Evolutionary conservation across 768 basidiomycete species (phyloP).

Genomic region (Tricholoma matsutake): DNA sequence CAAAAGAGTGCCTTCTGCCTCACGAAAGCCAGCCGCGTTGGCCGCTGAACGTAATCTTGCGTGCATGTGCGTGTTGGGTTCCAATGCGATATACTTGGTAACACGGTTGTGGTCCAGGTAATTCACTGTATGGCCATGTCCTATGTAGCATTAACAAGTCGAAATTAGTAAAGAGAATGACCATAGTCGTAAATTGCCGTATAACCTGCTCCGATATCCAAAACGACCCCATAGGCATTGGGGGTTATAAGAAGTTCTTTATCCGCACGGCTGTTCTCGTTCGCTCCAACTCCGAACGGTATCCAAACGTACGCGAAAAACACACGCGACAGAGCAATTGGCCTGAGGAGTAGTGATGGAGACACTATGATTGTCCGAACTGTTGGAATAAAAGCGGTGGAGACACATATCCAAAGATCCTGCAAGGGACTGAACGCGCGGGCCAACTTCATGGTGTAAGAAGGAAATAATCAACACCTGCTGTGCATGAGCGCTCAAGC

Average conservation of each 20-base stretch:
- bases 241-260: slow-evolving; percentile 51
- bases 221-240: slow-evolving; percentile 55
- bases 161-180: neutral
- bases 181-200: neutral
- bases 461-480: too few relatives aligned
- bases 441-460: slow-evolving; percentile 42
- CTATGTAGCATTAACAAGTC: slow-evolving; percentile 27
- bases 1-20: slow-evolving; percentile 46
- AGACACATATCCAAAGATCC: slow-evolving; percentile 41
- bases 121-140: slow-evolving; percentile 57
- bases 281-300: slow-evolving; percentile 43
- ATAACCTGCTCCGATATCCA: slow-evolving; percentile 39
- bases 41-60: slow-evolving; percentile 14
- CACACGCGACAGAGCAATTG: slow-evolving; percentile 42
- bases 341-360: slow-evolving; percentile 46
- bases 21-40: slow-evolving; percentile 18
- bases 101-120: slow-evolving; percentile 53
- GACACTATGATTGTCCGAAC: slow-evolving; percentile 32
- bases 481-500: too few relatives aligned
- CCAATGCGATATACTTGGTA: slow-evolving; percentile 66
- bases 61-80: slow-evolving; percentile 71
- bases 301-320: slow-evolving; percentile 63
- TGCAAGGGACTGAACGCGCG: slow-evolving; percentile 38
- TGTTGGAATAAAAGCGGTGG: slow-evolving; percentile 42
- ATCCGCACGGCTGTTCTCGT: slow-evolving; percentile 35